Evolutionary conservation across 768 basidiomycete genomes (phyloP).

Genomic region (Gymnopilus junonius): DNA sequence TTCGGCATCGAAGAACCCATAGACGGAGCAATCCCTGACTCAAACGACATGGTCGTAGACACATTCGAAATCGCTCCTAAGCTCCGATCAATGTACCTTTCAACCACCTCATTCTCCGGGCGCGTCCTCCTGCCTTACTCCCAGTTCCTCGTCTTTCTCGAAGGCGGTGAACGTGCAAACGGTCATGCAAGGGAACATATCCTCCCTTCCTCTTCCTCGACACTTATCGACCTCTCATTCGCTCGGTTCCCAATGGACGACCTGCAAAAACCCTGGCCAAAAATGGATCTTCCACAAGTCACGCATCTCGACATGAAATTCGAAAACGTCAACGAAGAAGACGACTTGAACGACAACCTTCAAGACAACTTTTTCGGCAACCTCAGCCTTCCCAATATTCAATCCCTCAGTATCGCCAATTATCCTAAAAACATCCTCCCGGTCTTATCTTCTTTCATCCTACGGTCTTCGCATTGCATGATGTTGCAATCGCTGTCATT

Average conservation of each 20-base stretch:
- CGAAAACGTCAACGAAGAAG: not conserved
- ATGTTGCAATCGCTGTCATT: constrained; percentile 6
- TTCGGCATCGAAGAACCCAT: not conserved
- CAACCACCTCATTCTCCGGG: not conserved
- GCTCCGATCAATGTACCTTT: constrained; percentile 1
- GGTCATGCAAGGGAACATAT: not conserved
- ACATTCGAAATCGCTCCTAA: constrained; percentile 13
- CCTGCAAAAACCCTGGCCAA: constrained; percentile 2
- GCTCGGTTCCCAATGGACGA: constrained; percentile 6
- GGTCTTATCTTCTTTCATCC: constrained; percentile 3
- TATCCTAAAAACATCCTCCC: constrained; percentile 14
- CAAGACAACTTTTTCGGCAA: constrained; percentile 5
- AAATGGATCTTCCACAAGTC: not conserved
- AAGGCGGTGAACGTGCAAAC: constrained; percentile 1
- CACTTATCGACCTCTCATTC: not conserved
- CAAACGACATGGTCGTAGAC: not conserved
- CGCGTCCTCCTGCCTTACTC: constrained; percentile 9
- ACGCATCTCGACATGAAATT: constrained; percentile 3
- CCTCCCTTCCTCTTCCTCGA: not conserved
- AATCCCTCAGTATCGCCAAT: constrained; percentile 9
- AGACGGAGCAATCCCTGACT: too few species aligned
- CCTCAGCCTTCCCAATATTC: constrained; percentile 5
- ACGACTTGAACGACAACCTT: not conserved
- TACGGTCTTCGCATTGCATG: constrained; percentile 2
- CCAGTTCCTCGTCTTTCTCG: constrained; percentile 8